Evolutionary conservation across 192 early-diverging fungal genomes (phyloP).

Genomic region (Rhizophagus clarus): DNA sequence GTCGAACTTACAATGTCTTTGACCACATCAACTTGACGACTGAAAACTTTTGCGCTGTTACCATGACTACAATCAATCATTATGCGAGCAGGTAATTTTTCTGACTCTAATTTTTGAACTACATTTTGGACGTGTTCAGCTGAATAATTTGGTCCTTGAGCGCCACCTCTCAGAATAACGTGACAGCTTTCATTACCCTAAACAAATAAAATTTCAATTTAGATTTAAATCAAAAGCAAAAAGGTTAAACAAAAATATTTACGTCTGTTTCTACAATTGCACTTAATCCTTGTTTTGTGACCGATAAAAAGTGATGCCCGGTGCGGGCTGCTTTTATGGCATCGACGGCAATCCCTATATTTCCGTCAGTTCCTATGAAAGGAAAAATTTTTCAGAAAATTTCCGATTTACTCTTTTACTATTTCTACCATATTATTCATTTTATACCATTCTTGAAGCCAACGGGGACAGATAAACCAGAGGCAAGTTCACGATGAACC

Average conservation of each 20-base stretch:
- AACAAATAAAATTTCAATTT: background rate
- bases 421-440: too few species aligned
- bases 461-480: constrained; percentile 77
- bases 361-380: constrained; percentile 65
- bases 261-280: constrained; percentile 77
- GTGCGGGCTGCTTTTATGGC: constrained; percentile 86
- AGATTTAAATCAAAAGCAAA: background rate
- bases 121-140: constrained; percentile 64
- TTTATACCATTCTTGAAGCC: constrained; percentile 78
- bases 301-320: constrained; percentile 78
- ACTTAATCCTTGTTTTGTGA: constrained; percentile 82
- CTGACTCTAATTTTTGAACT: constrained; percentile 59
- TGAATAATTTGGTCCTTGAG: constrained; percentile 88
- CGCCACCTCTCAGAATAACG: constrained; percentile 90
- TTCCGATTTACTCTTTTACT: background rate
- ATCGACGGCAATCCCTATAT: constrained; percentile 84
- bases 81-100: constrained; percentile 58
- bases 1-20: constrained; percentile 38
- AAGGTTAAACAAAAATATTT: background rate
- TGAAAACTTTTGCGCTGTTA: constrained; percentile 87
- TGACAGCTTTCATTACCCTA: constrained; percentile 90
- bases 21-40: constrained; percentile 83
- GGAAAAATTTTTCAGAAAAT: constrained; percentile 17
- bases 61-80: constrained; percentile 99
- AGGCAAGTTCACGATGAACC: constrained; percentile 80